Conservation (phyloP, 495 filamentous ascomycete genomes). For the Cudoniella acicularis region DNA sequence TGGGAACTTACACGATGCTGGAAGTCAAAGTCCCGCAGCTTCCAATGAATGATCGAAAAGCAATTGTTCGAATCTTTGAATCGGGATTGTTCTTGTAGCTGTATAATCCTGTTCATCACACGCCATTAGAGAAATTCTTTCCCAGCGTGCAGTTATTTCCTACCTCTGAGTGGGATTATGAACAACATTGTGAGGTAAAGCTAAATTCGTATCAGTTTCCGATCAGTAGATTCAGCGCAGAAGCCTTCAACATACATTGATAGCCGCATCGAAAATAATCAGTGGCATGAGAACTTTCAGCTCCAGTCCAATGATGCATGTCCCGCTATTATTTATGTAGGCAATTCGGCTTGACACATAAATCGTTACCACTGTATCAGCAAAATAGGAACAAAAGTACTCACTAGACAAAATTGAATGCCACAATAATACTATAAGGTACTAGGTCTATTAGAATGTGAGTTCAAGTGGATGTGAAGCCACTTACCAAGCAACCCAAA, state of each 20-base stretch:
- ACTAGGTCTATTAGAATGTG: background rate
- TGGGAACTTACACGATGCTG: conserved; percentile 34
- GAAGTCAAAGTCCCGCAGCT: conserved; percentile 42
- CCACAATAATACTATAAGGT: conserved; percentile 36
- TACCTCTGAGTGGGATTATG: conserved; percentile 42
- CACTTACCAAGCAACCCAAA: conserved; percentile 46
- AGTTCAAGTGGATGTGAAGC: background rate
- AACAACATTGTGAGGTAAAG: conserved; percentile 50
- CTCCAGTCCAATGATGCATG: conserved; percentile 51
- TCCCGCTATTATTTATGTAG: conserved; percentile 28
- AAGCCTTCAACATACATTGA: conserved; percentile 36
- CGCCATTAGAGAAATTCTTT: conserved; percentile 2
- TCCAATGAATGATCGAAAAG: conserved; percentile 45
- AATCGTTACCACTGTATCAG: background rate
- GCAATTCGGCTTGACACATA: conserved; percentile 1
- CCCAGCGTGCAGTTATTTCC: conserved; percentile 2
- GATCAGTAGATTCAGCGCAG: background rate
- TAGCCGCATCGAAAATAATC: conserved; percentile 42
- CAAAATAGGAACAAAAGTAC: conserved; percentile 6
- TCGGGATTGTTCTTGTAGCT: conserved; percentile 17
- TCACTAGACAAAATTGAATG: conserved; percentile 48
- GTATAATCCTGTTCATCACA: conserved; percentile 32
- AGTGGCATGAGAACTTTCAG: conserved; percentile 45
- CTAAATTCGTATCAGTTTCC: conserved; percentile 22
- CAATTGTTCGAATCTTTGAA: conserved; percentile 31